Percentiles rank a stretch among this genome's conserved stretches.
Evolutionary conservation across 2,329 filamentous ascomycete genomes (phyloP).

Genomic region (Colletotrichum acutatum): DNA sequence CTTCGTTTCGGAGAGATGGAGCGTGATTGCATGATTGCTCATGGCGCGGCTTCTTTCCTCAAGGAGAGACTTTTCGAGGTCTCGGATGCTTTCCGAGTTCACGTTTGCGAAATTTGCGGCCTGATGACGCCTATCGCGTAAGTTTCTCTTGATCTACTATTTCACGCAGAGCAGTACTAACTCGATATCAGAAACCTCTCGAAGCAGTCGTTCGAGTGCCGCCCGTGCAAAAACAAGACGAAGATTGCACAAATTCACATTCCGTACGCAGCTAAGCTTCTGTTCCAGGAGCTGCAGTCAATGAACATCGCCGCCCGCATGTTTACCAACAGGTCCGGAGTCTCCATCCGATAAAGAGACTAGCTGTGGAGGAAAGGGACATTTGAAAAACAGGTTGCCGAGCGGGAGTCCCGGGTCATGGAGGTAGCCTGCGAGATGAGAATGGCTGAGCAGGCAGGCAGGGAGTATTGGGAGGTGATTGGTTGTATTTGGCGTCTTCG

Average conservation of each 20-base stretch:
- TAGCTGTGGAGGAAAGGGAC: background rate
- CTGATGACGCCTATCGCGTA: slow-evolving; percentile 99
- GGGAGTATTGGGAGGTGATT: background rate
- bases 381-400: background rate
- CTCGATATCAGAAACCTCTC: slow-evolving; percentile 78
- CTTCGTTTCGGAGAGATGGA: slow-evolving; percentile 99
- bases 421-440: background rate
- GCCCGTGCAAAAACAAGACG: slow-evolving; percentile 99
- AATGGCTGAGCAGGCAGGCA: background rate
- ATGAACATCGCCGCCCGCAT: slow-evolving; percentile 99
- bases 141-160: slow-evolving; percentile 57
- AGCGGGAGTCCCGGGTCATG: background rate
- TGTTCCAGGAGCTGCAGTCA: slow-evolving; percentile 96
- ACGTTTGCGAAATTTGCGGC: slow-evolving; percentile 98
- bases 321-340: slow-evolving; percentile 88
- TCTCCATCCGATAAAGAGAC: slow-evolving; percentile 70
- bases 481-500: slow-evolving; percentile 25
- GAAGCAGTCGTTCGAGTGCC: slow-evolving; percentile 95
- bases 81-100: slow-evolving; percentile 96
- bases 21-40: slow-evolving; percentile 99
- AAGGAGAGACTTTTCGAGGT: slow-evolving; percentile 98
- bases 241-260: slow-evolving; percentile 98
- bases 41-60: slow-evolving; percentile 94
- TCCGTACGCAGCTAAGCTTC: slow-evolving; percentile 95
- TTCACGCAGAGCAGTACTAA: slow-evolving; percentile 44